Conservation (phyloP, 176 grass and related monocot species). For the Pharus latifolius region DNA sequence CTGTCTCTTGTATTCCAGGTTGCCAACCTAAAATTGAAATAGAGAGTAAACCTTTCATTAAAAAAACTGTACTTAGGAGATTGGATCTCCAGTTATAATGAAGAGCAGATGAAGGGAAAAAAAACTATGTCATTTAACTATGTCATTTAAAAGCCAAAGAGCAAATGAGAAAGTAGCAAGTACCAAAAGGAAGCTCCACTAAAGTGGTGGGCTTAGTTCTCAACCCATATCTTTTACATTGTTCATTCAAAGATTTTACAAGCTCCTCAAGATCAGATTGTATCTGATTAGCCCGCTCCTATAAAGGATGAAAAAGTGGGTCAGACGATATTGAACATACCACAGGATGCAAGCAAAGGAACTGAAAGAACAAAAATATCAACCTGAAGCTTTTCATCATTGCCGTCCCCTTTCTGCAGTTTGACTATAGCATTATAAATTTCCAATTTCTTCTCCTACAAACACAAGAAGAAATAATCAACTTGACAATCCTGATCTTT, state of each 20-base stretch:
- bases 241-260: conserved; percentile 80
- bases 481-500: neutral
- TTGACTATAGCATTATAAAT: conserved; percentile 85
- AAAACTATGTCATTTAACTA: neutral
- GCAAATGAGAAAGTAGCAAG: conserved; percentile 25
- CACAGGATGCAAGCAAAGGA: neutral
- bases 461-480: conserved; percentile 21
- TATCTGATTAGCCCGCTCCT: conserved; percentile 76
- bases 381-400: conserved; percentile 72
- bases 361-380: conserved; percentile 5
- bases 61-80: neutral
- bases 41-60: neutral
- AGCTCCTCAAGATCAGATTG: conserved; percentile 79
- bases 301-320: conserved; percentile 14
- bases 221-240: conserved; percentile 92
- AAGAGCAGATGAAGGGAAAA: neutral
- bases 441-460: conserved; percentile 88
- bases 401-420: conserved; percentile 70
- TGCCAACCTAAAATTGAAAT: conserved; percentile 73
- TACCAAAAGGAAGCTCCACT: conserved; percentile 98
- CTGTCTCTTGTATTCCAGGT: conserved; percentile 74
- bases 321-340: neutral
- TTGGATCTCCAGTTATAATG: neutral
- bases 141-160: neutral
- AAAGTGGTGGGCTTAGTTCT: conserved; percentile 88